phyloP scores from a whole-genome alignment of 345 rosid genomes.

The Bruguiera parviflora region DNA sequence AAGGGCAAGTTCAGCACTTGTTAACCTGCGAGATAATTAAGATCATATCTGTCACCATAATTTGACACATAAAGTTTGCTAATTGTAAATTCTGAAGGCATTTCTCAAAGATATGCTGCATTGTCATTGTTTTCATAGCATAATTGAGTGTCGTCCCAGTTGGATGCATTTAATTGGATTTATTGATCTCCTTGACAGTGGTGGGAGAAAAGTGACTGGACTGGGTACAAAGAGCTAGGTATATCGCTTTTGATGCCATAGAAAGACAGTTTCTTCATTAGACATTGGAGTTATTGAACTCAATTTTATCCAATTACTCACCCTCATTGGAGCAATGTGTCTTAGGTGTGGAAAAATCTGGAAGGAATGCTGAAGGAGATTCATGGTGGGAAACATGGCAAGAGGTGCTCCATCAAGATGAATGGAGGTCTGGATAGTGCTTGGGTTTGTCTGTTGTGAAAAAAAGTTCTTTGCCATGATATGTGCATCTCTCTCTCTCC shows the following conservation, averaged over 20 bases:
- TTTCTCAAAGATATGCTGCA: conserved; percentile 5
- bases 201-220: conserved; percentile 99
- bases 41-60: background rate
- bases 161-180: conserved; percentile 72
- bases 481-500: background rate
- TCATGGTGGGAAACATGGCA: conserved; percentile 99
- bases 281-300: background rate
- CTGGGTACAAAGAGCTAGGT: conserved; percentile 98
- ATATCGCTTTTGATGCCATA: conserved; percentile 5
- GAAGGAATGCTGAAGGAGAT: conserved; percentile 91
- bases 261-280: background rate
- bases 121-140: conserved; percentile 44
- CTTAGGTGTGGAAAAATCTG: conserved; percentile 96
- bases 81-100: conserved; percentile 10
- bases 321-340: conserved; percentile 21
- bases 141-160: conserved; percentile 53
- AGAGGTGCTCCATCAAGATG: conserved; percentile 96
- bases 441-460: background rate
- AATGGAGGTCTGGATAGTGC: conserved; percentile 69
- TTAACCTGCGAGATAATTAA: background rate
- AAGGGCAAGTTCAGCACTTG: background rate
- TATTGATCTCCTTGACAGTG: conserved; percentile 94
- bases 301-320: conserved; percentile 5
- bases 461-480: background rate
- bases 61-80: background rate